Evolutionary conservation across 2,329 filamentous ascomycete genomes (phyloP).

Genomic region (Stagonosporopsis rhizophila): DNA sequence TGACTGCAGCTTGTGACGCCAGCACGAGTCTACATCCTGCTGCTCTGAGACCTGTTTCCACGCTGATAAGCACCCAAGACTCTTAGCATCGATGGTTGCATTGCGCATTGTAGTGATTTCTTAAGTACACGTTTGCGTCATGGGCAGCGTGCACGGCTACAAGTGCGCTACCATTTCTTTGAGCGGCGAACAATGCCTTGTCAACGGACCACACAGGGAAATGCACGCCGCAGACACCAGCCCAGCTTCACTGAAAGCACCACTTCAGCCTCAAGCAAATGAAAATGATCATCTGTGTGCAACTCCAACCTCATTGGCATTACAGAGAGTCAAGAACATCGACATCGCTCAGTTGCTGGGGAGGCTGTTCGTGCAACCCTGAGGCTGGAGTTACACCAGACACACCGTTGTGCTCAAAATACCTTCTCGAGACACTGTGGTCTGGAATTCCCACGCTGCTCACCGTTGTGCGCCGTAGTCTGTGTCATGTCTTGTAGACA

Average conservation of each 20-base stretch:
- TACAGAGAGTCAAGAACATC: background rate
- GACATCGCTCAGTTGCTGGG: slow-evolving; percentile 2
- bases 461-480: background rate
- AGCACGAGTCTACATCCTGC: background rate
- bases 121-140: background rate
- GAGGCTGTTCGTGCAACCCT: slow-evolving; percentile 9
- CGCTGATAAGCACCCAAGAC: background rate
- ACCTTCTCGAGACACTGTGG: background rate
- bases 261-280: background rate
- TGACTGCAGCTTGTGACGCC: background rate
- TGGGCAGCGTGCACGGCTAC: background rate
- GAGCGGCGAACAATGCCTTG: slow-evolving; percentile 2
- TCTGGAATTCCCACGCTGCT: background rate
- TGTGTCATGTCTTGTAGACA: background rate
- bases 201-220: background rate
- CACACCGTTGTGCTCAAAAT: slow-evolving; percentile 6
- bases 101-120: background rate
- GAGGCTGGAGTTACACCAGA: slow-evolving; percentile 16
- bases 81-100: background rate
- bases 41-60: slow-evolving; percentile 8
- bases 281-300: background rate
- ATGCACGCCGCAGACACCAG: background rate
- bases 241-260: background rate
- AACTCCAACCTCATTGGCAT: slow-evolving; percentile 9
- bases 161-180: background rate